These are phyloP conservation scores for Nothophoma quercina DNA, from an alignment of 2,329 filamentous ascomycete species.

Conservation along the genomic window DNA sequence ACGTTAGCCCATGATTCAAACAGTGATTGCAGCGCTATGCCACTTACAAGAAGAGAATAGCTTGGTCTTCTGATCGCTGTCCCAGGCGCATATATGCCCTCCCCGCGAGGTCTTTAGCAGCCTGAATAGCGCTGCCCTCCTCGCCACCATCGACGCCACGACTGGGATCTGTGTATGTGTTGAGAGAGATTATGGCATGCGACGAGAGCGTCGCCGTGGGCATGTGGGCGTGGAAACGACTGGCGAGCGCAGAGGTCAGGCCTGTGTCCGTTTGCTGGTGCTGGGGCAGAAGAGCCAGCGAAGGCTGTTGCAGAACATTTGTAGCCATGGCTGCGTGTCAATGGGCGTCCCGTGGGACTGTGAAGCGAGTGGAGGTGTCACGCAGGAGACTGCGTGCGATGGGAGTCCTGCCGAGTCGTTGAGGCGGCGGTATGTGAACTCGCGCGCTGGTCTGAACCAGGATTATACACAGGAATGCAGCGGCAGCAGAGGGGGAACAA, in stretches of 20 bases:
- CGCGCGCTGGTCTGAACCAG: constrained; percentile 17
- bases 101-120: constrained; percentile 89
- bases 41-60: constrained; percentile 88
- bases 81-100: constrained; percentile 86
- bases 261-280: constrained; percentile 82
- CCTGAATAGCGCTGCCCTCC: constrained; percentile 89
- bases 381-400: constrained; percentile 18
- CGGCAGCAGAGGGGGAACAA: constrained; percentile 24
- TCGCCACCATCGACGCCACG: constrained; percentile 90
- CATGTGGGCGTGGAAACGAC: constrained; percentile 88
- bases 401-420: constrained; percentile 15
- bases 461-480: constrained; percentile 34
- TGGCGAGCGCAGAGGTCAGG: constrained; percentile 82
- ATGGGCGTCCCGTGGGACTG: constrained; percentile 49
- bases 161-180: constrained; percentile 90
- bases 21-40: no score
- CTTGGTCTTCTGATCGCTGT: constrained; percentile 90
- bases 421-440: constrained; percentile 8
- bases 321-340: constrained; percentile 68
- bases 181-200: constrained; percentile 88
- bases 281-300: constrained; percentile 84
- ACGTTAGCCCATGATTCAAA: constrained; percentile 13
- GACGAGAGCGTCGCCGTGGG: constrained; percentile 90
- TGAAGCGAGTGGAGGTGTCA: constrained; percentile 38
- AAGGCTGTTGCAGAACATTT: constrained; percentile 70